Evolutionary conservation across 371 early-diverging fungal species (phyloP), one percentile per base, ranked within the genome.

Genomic region (Syncephalastrum monosporum): DNA sequence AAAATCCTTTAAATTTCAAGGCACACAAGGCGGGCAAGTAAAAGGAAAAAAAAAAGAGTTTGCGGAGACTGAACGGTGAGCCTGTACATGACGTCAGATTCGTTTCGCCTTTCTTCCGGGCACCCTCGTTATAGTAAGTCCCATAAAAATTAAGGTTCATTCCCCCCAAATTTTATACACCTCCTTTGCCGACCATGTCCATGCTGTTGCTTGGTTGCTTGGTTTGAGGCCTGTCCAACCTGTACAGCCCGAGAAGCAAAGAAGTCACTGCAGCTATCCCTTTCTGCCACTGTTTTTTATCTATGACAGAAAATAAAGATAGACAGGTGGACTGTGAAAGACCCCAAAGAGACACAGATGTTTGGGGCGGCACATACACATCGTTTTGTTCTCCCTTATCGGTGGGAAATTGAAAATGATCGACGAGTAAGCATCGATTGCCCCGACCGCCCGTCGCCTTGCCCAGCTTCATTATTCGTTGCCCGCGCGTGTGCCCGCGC

Each of bases 51-150:
- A 45, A 45, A 45, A 45, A 45, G 19, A 45, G 5, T 45, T 45
- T n/a, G 19, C 45, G 45, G 19, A 16, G 16, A 45, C n/a, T n/a
- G 45, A 45, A 45, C 45, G 19, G 45, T 42, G 54, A 50, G 49
- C 50, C 46, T 63, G 66, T 67, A 72, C 24, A 67, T 72, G 25
- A 68, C 57, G 46, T 72, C 72, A 21, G 72, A 56, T 46, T 68
- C 72, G 46, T 72, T 72, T 59, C 68, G 72, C 71, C 70, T 70
- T 55, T 27, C 24, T 47, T 14, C 29, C 7, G 29, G 29, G 29
- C 29, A 29, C 29, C 29, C 29, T 29, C 29, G 7, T 29, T 29
- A 29, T 29, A 29, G 29, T 29, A 29, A 29, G 29, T 29, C 29
- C 29, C 17, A 59, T 27, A 42, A 56, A n/a, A 52, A 47, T 38